These are phyloP conservation scores for Russula dissimulans DNA, from an alignment of 768 basidiomycete genomes.

Conservation along the genomic window DNA sequence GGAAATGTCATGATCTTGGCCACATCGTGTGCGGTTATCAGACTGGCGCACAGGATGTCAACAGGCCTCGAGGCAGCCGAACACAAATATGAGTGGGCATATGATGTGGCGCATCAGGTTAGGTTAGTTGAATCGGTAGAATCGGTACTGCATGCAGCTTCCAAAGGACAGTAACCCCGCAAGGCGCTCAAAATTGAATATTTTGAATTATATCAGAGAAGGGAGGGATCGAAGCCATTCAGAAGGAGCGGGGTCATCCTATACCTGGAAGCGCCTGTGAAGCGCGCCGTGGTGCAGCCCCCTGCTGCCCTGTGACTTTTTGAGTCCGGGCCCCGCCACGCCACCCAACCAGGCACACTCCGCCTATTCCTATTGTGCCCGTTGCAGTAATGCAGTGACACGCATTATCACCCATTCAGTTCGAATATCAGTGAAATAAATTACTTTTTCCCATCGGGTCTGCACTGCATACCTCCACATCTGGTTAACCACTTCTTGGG, in stretches of 20 bases:
- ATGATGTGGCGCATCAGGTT: constrained; percentile 11
- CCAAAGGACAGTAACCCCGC: constrained; percentile 2
- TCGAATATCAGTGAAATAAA: not conserved
- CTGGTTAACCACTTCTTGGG: constrained; percentile 12
- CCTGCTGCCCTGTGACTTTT: constrained; percentile 5
- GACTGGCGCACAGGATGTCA: not conserved
- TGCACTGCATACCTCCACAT: not conserved
- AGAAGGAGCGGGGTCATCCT: not conserved
- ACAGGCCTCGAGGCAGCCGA: not conserved
- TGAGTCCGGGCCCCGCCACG: not conserved
- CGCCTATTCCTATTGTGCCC: not conserved
- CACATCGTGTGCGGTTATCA: not conserved
- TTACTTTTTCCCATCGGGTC: constrained; percentile 1
- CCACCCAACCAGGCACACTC: constrained; percentile 4
- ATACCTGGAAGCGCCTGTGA: constrained; percentile 4
- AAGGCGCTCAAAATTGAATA: not conserved
- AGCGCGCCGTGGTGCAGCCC: not conserved
- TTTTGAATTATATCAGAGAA: not conserved
- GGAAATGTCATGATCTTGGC: not conserved
- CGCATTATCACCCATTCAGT: constrained; percentile 1
- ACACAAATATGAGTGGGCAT: constrained; percentile 1
- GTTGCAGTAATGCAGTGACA: not conserved
- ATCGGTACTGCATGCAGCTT: not conserved
- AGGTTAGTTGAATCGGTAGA: not conserved
- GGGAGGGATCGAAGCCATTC: not conserved